Conservation (phyloP, 108 stramenopile species). For the Cylindrotheca closterium region DNA sequence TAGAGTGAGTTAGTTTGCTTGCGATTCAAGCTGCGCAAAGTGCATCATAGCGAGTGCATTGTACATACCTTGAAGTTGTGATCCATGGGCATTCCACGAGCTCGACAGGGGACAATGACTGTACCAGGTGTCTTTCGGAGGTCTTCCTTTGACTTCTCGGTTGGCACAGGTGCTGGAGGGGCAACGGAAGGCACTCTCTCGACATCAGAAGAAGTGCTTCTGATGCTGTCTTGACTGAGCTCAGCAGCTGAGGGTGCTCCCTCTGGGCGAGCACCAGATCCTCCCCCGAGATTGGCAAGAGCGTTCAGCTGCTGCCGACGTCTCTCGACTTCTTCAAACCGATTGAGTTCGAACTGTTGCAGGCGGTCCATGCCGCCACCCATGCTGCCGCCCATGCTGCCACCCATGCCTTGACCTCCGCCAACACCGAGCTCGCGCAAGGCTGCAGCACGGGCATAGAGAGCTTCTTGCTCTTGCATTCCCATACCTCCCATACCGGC, state of each 20-base stretch:
- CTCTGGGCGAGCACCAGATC: slow-evolving; percentile 4
- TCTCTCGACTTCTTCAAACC: slow-evolving; percentile 21
- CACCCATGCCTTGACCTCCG: background rate
- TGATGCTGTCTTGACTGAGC: slow-evolving; percentile 18
- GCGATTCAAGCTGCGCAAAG: background rate
- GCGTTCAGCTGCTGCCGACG: slow-evolving; percentile 24
- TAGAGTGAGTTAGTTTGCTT: background rate
- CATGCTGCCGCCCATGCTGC: background rate
- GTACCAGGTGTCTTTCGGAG: slow-evolving; percentile 44
- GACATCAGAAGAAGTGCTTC: slow-evolving; percentile 4
- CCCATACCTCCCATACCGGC: slow-evolving; percentile 15
- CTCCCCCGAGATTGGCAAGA: slow-evolving; percentile 14
- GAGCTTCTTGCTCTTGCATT: slow-evolving; percentile 23
- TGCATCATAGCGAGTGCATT: background rate
- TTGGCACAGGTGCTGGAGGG: slow-evolving; percentile 1
- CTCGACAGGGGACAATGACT: slow-evolving; percentile 76
- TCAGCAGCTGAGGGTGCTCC: slow-evolving; percentile 4
- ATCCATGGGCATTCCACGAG: slow-evolving; percentile 85
- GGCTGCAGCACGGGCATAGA: slow-evolving; percentile 24
- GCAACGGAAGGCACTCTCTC: background rate
- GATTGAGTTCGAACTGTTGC: slow-evolving; percentile 16
- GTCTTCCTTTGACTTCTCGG: slow-evolving; percentile 34
- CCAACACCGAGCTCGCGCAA: slow-evolving; percentile 30
- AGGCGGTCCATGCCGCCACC: slow-evolving; percentile 15
- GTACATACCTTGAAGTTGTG: slow-evolving; percentile 76